A percentile compares a stretch with the other conserved stretches of the same genome.
phyloP scores from a whole-genome alignment of 345 rosid genomes.

The Syzygium oleosum region DNA sequence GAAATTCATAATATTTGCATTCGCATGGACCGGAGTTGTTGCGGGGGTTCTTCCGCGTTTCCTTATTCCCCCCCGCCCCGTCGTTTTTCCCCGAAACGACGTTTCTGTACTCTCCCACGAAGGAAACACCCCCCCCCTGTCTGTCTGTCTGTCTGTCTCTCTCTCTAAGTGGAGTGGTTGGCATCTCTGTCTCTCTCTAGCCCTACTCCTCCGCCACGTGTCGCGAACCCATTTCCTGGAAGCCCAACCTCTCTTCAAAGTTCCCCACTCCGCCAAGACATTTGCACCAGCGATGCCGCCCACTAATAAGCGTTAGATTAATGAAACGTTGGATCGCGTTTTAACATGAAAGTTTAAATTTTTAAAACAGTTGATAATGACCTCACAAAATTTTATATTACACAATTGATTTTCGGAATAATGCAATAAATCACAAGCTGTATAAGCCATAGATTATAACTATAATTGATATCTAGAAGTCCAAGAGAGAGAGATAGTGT shows the following conservation, averaged over 20 bases:
- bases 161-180: constrained; percentile 24
- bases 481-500: fast-evolving
- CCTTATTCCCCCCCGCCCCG: neutral
- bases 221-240: constrained; percentile 25
- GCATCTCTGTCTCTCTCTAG: constrained; percentile 2
- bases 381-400: too few species aligned
- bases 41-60: neutral
- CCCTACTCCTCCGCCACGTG: constrained; percentile 28
- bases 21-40: constrained; percentile 11
- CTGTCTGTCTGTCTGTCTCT: neutral
- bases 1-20: constrained; percentile 3
- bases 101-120: neutral
- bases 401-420: neutral
- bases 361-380: too few species aligned
- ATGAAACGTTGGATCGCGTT: too few species aligned
- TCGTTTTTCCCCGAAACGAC: neutral
- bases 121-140: neutral
- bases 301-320: too few species aligned
- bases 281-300: neutral
- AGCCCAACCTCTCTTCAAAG: constrained; percentile 11
- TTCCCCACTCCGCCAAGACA: neutral
- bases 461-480: neutral
- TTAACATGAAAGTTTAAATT: too few species aligned
- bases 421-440: neutral
- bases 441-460: too few species aligned